phyloP scores from a whole-genome alignment of 164 flowering plant genomes.

The Echeveria elegans region DNA sequence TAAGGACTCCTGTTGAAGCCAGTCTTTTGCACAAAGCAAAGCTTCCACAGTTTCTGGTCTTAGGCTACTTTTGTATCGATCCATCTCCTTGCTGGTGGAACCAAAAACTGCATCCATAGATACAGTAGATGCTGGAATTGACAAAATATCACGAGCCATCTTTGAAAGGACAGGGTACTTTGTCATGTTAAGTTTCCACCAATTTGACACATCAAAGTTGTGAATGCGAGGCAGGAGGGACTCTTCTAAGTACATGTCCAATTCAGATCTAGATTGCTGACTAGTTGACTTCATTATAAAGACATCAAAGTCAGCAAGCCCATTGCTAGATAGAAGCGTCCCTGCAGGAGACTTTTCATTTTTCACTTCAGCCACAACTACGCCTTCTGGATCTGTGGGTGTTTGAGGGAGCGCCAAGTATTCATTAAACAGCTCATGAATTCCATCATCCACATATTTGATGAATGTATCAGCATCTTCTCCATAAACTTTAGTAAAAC shows the following conservation, averaged over 20 bases:
- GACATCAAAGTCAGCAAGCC: slow-evolving; percentile 63
- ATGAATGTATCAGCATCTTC: slow-evolving; percentile 38
- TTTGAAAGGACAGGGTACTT: slow-evolving; percentile 81
- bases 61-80: slow-evolving; percentile 51
- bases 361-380: slow-evolving; percentile 18
- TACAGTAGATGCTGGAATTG: slow-evolving; percentile 52
- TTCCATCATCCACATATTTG: slow-evolving; percentile 43
- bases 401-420: slow-evolving; percentile 56
- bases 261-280: slow-evolving; percentile 62
- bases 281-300: slow-evolving; percentile 59
- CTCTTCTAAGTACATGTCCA: slow-evolving; percentile 88
- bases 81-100: slow-evolving; percentile 39
- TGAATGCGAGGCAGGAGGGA: slow-evolving; percentile 57
- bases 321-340: slow-evolving; percentile 25
- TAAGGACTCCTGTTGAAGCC: slow-evolving; percentile 39
- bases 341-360: slow-evolving; percentile 30
- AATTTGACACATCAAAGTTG: slow-evolving; percentile 67
- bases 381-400: slow-evolving; percentile 47
- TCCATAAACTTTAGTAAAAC: slow-evolving; percentile 55
- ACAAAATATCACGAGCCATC: slow-evolving; percentile 86
- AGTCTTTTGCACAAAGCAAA: slow-evolving; percentile 77
- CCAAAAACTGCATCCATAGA: slow-evolving; percentile 49
- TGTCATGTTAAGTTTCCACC: slow-evolving; percentile 80
- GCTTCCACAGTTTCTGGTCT: slow-evolving; percentile 82
- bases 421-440: slow-evolving; percentile 61